phyloP scores from a whole-genome alignment of 805 yeast genomes.

The Cyberlindnera lachancei region DNA sequence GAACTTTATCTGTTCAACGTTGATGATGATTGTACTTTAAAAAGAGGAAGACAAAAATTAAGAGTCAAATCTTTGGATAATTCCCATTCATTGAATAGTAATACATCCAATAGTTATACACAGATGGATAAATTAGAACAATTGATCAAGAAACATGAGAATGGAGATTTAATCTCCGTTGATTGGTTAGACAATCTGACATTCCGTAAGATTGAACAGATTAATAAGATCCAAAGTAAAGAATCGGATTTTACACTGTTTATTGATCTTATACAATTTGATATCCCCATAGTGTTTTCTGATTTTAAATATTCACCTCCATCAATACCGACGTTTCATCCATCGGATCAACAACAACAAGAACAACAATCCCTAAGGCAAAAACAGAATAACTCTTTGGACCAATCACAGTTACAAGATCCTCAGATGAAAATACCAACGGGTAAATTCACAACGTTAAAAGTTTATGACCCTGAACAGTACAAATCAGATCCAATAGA shows the following conservation, averaged over 20 bases:
- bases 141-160: constrained; percentile 53
- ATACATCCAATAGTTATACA: constrained; percentile 11
- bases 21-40: constrained; percentile 48
- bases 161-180: constrained; percentile 51
- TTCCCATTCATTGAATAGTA: neutral
- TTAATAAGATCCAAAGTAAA: constrained; percentile 16
- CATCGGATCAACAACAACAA: constrained; percentile 32
- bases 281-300: constrained; percentile 63
- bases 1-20: constrained; percentile 51
- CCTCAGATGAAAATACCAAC: constrained; percentile 24
- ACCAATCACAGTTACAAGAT: constrained; percentile 1
- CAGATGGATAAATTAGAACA: constrained; percentile 44
- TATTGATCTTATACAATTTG: constrained; percentile 58
- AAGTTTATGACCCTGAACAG: constrained; percentile 66
- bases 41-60: constrained; percentile 64
- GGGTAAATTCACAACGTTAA: constrained; percentile 26
- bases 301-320: constrained; percentile 39
- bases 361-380: neutral
- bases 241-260: constrained; percentile 32
- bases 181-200: constrained; percentile 74
- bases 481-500: constrained; percentile 76
- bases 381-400: constrained; percentile 20
- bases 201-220: constrained; percentile 38
- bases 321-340: constrained; percentile 31
- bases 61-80: constrained; percentile 26